Evolutionary conservation across 75 land plant species (phyloP).

Genomic region (Cryptomeria japonica): DNA sequence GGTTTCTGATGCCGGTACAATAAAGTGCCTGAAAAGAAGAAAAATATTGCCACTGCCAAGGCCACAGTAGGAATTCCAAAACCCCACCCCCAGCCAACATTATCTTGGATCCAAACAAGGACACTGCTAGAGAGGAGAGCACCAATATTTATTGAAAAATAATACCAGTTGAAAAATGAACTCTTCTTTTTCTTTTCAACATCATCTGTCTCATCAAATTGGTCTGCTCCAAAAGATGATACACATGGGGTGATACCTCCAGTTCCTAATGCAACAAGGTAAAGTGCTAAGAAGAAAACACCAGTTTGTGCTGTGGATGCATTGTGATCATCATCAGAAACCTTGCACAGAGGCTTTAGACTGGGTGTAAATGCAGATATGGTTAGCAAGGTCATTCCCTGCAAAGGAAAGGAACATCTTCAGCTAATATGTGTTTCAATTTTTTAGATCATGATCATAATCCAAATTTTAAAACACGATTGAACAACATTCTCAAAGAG

Average conservation of each 20-base stretch:
- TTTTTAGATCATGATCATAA: not conserved
- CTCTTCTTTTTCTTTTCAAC: slow-evolving; percentile 64
- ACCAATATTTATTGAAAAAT: slow-evolving; percentile 85
- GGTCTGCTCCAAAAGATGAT: slow-evolving; percentile 91
- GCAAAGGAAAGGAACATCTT: not conserved
- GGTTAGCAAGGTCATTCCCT: slow-evolving; percentile 77
- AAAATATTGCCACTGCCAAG: slow-evolving; percentile 63
- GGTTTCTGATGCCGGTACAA: slow-evolving; percentile 41
- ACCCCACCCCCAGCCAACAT: slow-evolving; percentile 90
- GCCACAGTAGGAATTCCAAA: slow-evolving; percentile 79
- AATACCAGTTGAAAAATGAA: slow-evolving; percentile 97
- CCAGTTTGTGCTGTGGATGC: slow-evolving; percentile 30
- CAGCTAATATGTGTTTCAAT: not conserved
- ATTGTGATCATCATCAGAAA: slow-evolving; percentile 14
- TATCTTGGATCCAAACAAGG: slow-evolving; percentile 81
- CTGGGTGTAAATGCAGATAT: slow-evolving; percentile 54
- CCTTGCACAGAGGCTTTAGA: slow-evolving; percentile 42
- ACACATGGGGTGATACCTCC: slow-evolving; percentile 89
- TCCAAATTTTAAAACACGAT: not conserved
- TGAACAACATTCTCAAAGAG: not conserved
- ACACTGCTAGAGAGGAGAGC: slow-evolving; percentile 71
- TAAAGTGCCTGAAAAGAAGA: slow-evolving; percentile 44
- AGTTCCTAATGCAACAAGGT: slow-evolving; percentile 80
- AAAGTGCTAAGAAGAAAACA: slow-evolving; percentile 52
- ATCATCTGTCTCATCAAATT: slow-evolving; percentile 79